Evolutionary conservation across 257 asterid species (phyloP).

Genomic region (Solanum piurae): DNA sequence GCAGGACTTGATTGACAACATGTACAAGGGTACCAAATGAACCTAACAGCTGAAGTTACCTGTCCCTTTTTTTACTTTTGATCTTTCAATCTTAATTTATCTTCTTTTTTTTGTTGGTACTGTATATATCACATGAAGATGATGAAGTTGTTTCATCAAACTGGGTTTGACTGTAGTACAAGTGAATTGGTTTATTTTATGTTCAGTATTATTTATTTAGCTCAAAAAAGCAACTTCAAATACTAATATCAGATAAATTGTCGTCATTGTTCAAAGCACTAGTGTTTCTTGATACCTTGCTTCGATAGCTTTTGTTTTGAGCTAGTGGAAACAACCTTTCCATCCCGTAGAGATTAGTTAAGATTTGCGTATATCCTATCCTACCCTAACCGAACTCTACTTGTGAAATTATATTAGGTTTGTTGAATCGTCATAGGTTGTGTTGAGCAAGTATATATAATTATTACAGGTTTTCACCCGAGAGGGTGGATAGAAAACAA

Average conservation of each 20-base stretch:
- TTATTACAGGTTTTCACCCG: too few species aligned
- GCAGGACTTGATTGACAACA: slow-evolving; percentile 1
- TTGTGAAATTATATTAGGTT: background rate
- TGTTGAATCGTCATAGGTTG: background rate
- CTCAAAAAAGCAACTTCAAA: background rate
- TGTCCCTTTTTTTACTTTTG: background rate
- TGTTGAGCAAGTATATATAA: too few species aligned
- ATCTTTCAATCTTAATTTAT: background rate
- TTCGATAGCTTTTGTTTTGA: background rate
- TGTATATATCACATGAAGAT: background rate
- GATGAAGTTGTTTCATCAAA: background rate
- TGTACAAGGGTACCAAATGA: slow-evolving; percentile 7
- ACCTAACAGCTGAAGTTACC: background rate
- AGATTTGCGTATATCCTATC: background rate
- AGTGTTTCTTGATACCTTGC: background rate
- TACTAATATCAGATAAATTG: background rate
- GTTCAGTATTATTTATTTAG: background rate
- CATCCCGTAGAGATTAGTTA: accelerated
- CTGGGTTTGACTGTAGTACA: background rate
- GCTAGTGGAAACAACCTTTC: background rate
- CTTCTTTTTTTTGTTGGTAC: background rate
- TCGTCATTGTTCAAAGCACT: background rate
- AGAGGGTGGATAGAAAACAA: too few species aligned
- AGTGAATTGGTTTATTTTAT: background rate
- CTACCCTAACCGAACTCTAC: background rate